Evolutionary conservation across 2,329 filamentous ascomycete genomes (phyloP).

Genomic region (Colletotrichum sp.): DNA sequence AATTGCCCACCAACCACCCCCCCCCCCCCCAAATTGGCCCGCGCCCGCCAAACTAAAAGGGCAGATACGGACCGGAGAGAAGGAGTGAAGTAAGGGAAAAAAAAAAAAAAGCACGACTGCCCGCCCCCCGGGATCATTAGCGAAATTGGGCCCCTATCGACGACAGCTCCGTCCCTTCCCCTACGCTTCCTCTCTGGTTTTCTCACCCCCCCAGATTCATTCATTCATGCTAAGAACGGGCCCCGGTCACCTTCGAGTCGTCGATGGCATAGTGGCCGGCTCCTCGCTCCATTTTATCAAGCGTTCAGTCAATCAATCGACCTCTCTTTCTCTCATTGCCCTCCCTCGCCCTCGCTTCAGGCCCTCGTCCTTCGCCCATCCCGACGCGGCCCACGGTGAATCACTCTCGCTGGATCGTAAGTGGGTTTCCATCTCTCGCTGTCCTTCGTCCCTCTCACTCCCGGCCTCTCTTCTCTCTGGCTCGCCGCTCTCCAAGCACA

Average conservation of each 20-base stretch:
- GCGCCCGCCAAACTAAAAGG: too few species aligned
- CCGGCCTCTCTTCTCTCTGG: neutral
- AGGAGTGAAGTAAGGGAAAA: too few species aligned
- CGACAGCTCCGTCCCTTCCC: constrained; percentile 15
- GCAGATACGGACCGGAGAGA: too few species aligned
- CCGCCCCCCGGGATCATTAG: constrained; percentile 36
- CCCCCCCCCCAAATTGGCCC: too few species aligned
- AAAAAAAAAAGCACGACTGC: constrained; percentile 25
- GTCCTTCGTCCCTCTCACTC: neutral
- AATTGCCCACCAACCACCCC: too few species aligned
- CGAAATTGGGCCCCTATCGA: constrained; percentile 44
- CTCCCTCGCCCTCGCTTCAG: neutral
- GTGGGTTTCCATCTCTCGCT: constrained; percentile 7
- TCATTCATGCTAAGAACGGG: constrained; percentile 38
- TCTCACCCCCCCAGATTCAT: constrained; percentile 32
- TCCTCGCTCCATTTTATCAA: constrained; percentile 20
- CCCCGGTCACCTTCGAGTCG: constrained; percentile 19
- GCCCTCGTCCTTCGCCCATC: constrained; percentile 18
- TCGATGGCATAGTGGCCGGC: constrained; percentile 20
- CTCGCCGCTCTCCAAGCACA: neutral
- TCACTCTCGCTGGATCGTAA: constrained; percentile 15
- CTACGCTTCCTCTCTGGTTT: constrained; percentile 23
- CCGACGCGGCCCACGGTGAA: constrained; percentile 16
- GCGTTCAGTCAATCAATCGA: constrained; percentile 15
- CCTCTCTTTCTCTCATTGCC: neutral